Percentiles rank a stretch among this genome's conserved stretches.
Conservation (phyloP, 2,329 filamentous ascomycete species). For the Cladosporium sp. region DNA sequence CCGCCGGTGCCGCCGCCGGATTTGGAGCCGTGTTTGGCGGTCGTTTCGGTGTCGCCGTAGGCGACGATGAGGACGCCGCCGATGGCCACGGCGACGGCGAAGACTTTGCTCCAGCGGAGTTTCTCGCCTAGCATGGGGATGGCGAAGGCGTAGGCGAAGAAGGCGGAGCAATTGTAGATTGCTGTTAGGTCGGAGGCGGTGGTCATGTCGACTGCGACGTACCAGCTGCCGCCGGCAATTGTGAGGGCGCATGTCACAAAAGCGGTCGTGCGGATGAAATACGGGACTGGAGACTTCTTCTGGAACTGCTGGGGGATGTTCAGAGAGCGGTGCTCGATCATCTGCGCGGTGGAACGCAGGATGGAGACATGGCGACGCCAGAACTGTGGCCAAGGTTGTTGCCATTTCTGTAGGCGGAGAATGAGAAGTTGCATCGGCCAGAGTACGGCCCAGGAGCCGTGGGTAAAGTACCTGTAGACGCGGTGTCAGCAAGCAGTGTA, state of each 20-base stretch:
- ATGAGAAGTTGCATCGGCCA: conserved; percentile 81
- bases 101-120: conserved; percentile 73
- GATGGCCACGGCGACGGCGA: conserved; percentile 83
- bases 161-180: conserved; percentile 98
- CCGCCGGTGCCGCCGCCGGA: conserved; percentile 49
- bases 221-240: conserved; percentile 88
- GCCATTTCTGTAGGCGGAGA: conserved; percentile 70
- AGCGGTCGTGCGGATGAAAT: conserved; percentile 72
- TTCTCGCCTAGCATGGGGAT: conserved; percentile 84
- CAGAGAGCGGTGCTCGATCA: conserved; percentile 76
- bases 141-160: conserved; percentile 96
- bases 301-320: conserved; percentile 49
- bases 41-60: conserved; percentile 63
- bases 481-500: background rate
- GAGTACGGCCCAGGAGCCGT: conserved; percentile 85
- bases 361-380: conserved; percentile 67
- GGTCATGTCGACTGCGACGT: conserved; percentile 87
- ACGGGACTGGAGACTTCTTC: conserved; percentile 54
- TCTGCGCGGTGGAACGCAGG: conserved; percentile 63
- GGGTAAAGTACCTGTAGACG: conserved; percentile 62
- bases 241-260: conserved; percentile 82
- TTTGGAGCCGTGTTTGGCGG: conserved; percentile 48
- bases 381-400: conserved; percentile 74
- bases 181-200: conserved; percentile 90
- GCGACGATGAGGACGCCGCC: conserved; percentile 88